Conservation (phyloP, 345 rosid species). For the Noccaea bulbosa region DNA sequence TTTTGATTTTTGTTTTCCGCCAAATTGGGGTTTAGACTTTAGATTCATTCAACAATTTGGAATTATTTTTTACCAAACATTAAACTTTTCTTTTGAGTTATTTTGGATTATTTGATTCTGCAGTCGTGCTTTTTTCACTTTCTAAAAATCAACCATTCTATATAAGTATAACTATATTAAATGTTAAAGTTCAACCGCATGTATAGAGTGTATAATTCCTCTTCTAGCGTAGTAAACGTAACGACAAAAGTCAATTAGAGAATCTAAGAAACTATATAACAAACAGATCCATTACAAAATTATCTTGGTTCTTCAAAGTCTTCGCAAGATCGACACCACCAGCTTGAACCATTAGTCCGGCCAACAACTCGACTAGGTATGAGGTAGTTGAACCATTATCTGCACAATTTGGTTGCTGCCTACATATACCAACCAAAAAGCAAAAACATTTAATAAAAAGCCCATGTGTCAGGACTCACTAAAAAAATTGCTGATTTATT, state of each 20-base stretch:
- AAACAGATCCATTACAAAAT: neutral
- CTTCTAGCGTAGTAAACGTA: neutral
- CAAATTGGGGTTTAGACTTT: neutral
- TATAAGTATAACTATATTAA: too few relatives aligned
- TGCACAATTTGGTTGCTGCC: constrained; percentile 28
- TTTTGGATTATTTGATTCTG: neutral
- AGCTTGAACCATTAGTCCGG: constrained; percentile 14
- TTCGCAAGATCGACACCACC: neutral
- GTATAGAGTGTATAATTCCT: neutral
- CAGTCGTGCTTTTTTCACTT: neutral
- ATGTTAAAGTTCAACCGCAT: neutral
- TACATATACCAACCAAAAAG: constrained; percentile 23
- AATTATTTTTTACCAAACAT: neutral
- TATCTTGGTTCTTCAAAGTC: constrained; percentile 18
- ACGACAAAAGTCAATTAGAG: neutral
- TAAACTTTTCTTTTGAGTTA: neutral
- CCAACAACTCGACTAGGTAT: constrained; percentile 28
- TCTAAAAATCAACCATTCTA: neutral
- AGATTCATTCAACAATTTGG: neutral
- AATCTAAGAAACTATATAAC: neutral
- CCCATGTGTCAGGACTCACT: constrained; percentile 7
- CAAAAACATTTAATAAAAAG: neutral
- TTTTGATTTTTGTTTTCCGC: neutral
- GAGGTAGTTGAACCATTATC: constrained; percentile 27
- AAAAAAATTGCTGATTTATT: neutral